Evolutionary conservation across 495 filamentous ascomycete genomes (phyloP).

Genomic region (Choiromyces venosus): DNA sequence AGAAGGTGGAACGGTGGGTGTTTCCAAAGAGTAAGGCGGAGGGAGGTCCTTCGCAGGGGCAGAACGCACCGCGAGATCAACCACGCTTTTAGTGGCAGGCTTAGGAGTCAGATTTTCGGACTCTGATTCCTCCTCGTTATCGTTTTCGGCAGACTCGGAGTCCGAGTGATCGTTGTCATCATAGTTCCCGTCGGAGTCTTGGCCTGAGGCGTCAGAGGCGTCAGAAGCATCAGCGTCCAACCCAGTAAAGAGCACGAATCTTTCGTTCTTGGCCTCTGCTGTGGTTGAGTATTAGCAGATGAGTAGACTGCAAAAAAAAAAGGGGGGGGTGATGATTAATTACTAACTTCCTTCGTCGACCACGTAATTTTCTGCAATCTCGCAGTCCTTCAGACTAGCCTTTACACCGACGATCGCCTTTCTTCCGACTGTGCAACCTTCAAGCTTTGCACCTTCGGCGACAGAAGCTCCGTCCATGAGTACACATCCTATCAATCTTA

Average conservation of each 20-base stretch:
- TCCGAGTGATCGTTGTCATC: constrained; percentile 37
- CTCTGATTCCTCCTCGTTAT: constrained; percentile 12
- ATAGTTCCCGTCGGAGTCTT: constrained; percentile 17
- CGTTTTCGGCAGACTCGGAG: constrained; percentile 10
- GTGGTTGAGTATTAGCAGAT: constrained; percentile 34
- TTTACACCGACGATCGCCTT: constrained; percentile 69
- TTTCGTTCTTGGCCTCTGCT: constrained; percentile 74
- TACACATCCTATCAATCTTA: constrained; percentile 72
- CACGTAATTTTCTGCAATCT: constrained; percentile 79
- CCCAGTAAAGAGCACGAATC: constrained; percentile 77
- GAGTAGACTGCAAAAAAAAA: background rate
- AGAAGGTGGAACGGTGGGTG: background rate
- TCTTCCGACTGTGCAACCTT: constrained; percentile 74
- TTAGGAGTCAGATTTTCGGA: background rate
- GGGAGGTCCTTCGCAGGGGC: background rate
- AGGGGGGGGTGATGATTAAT: background rate
- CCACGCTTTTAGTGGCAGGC: background rate
- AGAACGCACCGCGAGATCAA: background rate
- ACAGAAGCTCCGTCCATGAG: constrained; percentile 87
- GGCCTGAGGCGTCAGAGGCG: constrained; percentile 25
- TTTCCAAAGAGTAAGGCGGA: background rate
- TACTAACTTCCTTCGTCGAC: constrained; percentile 70
- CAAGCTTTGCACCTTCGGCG: constrained; percentile 67
- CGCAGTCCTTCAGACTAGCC: constrained; percentile 72
- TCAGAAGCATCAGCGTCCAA: constrained; percentile 54